Conservation (phyloP, 495 filamentous ascomycete species). For the Penicillium macrosclerotiorum region DNA sequence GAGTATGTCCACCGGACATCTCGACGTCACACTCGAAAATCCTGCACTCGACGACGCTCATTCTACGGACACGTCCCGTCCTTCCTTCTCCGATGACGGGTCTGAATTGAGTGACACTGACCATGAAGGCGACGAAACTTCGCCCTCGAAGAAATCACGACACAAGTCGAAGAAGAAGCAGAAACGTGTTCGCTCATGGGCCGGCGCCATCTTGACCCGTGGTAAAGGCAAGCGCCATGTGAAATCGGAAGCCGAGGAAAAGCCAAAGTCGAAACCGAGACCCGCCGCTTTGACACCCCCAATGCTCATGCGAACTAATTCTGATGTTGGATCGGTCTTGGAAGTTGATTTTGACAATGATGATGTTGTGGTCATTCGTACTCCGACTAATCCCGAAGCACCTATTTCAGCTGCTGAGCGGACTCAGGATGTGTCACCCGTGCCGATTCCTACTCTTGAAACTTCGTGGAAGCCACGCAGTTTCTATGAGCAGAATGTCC, state of each 20-base stretch:
- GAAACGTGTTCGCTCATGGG: constrained; percentile 80
- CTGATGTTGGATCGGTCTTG: constrained; percentile 38
- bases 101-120: constrained; percentile 30
- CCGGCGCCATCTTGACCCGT: constrained; percentile 66
- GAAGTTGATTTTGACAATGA: constrained; percentile 56
- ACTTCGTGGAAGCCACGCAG: constrained; percentile 48
- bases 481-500: constrained; percentile 39
- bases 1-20: constrained; percentile 31
- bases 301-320: constrained; percentile 42
- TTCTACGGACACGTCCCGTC: constrained; percentile 26
- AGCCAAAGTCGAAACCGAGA: constrained; percentile 16
- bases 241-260: constrained; percentile 32
- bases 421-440: constrained; percentile 26
- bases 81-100: constrained; percentile 34
- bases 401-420: constrained; percentile 20
- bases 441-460: constrained; percentile 29
- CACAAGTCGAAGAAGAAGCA: constrained; percentile 64
- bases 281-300: constrained; percentile 36
- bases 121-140: constrained; percentile 14
- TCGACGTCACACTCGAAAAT: constrained; percentile 24
- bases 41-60: constrained; percentile 22
- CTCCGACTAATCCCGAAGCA: constrained; percentile 37
- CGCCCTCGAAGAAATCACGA: constrained; percentile 23
- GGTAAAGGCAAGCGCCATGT: constrained; percentile 56
- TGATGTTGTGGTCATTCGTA: constrained; percentile 49